Base-by-base conservation (phyloP, 2,329 filamentous ascomycete genomes). In the Mariannaea sp. region DNA sequence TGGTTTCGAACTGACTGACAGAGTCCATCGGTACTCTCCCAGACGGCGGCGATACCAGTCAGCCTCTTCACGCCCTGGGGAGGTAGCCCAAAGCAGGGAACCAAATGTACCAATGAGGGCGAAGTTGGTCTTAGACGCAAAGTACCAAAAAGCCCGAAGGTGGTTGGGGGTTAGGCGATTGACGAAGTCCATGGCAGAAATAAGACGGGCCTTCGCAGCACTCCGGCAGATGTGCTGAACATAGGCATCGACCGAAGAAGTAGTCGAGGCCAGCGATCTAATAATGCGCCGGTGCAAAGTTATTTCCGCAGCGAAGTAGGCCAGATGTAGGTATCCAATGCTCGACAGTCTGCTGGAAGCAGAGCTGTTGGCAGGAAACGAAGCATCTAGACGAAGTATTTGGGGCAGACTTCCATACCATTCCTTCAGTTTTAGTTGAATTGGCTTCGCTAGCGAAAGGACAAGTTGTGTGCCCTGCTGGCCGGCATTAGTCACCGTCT, bases 181-280 rank as follows among this genome's bases (percentile, higher is more conserved):
- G 65, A 96, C 92, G 72, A 97, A 96, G 70, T 97, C 93, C 89
- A 97, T 96, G 59, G 92, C 92, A 17, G 90, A 95, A 68, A 97
- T 96, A 27, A 97, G 81, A 5, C 93, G 88, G 0, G 93, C 95
- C 71, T 97, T 97, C 47, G 93, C 93, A 4, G 93, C 93, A 52
- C 88, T 92, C 47, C 93, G 91, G 73, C 92, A 96, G 63, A 97
- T 96, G 72, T 95, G 90, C 49, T 92, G 83, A 43, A 96, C 85
- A 65, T 97, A 96, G 0, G 87, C 82, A 68, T 96, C 90, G 32
- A 86, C 78, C 4, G 71, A 66, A 6, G 71, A 67, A 4, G 72
- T 60, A 3, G 69, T 64, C 9, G 77, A 71, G 16, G 76, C 67
- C 36, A 97, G 80, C 1, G 91, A 92, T 45, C 92, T 87, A 54